These are phyloP conservation scores for Venturia aucupariae DNA, from an alignment of 2,329 filamentous ascomycete species.

Conservation along the genomic window DNA sequence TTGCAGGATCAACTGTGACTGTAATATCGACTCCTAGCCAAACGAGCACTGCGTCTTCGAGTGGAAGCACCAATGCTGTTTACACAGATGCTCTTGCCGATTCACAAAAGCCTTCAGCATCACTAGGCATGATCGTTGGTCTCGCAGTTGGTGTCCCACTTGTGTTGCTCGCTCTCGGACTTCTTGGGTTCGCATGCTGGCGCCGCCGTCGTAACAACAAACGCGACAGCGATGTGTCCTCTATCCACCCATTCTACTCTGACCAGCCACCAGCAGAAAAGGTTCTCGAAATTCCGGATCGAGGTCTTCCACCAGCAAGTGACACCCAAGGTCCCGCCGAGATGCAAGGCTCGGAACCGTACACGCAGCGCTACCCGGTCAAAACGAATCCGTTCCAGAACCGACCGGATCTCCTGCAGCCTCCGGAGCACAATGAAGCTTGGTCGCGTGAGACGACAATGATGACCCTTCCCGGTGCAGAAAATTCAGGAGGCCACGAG, in stretches of 20 bases:
- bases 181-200: neutral
- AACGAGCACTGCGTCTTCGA: neutral
- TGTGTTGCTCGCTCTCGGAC: neutral
- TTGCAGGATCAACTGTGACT: neutral
- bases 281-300: slow-evolving; percentile 2
- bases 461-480: neutral
- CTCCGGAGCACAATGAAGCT: neutral
- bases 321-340: neutral
- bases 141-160: slow-evolving; percentile 1
- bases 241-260: neutral
- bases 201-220: neutral
- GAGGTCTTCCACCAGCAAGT: neutral
- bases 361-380: neutral
- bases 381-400: neutral
- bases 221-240: neutral
- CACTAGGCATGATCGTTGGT: neutral
- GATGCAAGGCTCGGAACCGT: neutral
- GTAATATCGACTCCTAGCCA: neutral
- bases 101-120: neutral
- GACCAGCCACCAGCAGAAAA: neutral
- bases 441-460: slow-evolving; percentile 4
- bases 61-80: neutral
- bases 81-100: neutral
- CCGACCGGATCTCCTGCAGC: neutral
- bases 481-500: neutral